These are phyloP conservation scores for Vitellaria paradoxa DNA, from an alignment of 179 eudicot genomes.

Conservation along the genomic window DNA sequence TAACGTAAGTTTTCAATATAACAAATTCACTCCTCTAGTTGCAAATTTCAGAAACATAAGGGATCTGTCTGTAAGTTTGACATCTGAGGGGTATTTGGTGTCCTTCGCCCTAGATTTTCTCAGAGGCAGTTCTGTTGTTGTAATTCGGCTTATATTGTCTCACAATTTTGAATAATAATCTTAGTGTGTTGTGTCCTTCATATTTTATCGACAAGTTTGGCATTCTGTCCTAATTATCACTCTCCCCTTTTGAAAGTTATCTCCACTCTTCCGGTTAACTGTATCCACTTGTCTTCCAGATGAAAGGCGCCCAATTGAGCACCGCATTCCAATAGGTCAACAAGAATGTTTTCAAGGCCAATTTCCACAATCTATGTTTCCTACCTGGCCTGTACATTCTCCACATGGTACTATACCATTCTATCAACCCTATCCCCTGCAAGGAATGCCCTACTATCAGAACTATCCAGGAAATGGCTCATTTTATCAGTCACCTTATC, in stretches of 20 bases:
- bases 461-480: constrained; percentile 56
- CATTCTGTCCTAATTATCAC: background rate
- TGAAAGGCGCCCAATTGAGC: constrained; percentile 21
- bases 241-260: background rate
- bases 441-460: constrained; percentile 74
- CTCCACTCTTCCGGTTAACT: background rate
- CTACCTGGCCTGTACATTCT: constrained; percentile 78
- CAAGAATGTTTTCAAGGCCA: constrained; percentile 60
- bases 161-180: background rate
- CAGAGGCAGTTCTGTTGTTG: background rate
- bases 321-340: constrained; percentile 21
- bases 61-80: background rate
- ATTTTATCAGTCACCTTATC: constrained; percentile 56
- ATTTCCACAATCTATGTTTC: constrained; percentile 63
- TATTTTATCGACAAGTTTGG: background rate
- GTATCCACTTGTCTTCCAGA: constrained; percentile 22
- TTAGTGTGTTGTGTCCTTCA: background rate
- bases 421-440: constrained; percentile 77
- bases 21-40: no score
- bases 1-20: no score
- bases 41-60: background rate
- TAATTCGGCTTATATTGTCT: background rate
- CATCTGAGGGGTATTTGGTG: background rate
- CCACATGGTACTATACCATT: constrained; percentile 45
- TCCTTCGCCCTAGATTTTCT: background rate